A percentile compares a stretch with the other conserved stretches of the same genome.
Evolutionary conservation across 2,329 filamentous ascomycete species (phyloP).

Genomic region (Pestalotiopsis fici): DNA sequence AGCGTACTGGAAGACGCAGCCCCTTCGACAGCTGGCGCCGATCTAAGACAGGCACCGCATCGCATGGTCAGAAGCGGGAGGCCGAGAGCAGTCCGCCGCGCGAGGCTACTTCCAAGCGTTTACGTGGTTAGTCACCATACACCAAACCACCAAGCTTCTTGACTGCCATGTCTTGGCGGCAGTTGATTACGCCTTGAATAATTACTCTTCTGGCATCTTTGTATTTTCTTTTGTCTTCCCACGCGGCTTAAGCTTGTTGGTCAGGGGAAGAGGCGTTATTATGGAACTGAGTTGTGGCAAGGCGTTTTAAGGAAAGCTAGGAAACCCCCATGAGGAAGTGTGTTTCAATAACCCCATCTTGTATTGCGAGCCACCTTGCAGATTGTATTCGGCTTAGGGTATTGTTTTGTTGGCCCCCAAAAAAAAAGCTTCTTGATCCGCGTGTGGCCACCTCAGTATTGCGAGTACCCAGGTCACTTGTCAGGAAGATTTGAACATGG

Average conservation of each 20-base stretch:
- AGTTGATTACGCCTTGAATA: neutral
- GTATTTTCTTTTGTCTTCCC: neutral
- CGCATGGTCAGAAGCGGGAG: constrained; percentile 44
- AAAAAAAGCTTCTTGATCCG: neutral
- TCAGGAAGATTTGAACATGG: too few relatives aligned
- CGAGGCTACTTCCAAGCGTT: constrained; percentile 30
- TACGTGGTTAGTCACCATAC: constrained; percentile 27
- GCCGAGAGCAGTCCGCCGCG: constrained; percentile 36
- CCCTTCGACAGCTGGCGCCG: constrained; percentile 71
- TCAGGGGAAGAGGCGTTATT: neutral
- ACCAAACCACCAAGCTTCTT: neutral
- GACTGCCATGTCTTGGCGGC: neutral
- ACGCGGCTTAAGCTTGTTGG: neutral
- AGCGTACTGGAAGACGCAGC: constrained; percentile 42
- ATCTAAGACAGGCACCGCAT: constrained; percentile 52
- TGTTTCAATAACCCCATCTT: neutral
- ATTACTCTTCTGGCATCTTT: neutral
- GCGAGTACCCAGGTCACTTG: neutral
- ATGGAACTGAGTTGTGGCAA: neutral
- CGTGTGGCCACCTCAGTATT: neutral
- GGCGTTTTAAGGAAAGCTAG: neutral
- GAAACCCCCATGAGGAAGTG: neutral
- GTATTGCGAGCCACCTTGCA: neutral
- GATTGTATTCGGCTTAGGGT: neutral
- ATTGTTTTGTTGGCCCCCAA: neutral